Conservation (phyloP, 306 rosid genomes). For the Fragaria vesca region DNA sequence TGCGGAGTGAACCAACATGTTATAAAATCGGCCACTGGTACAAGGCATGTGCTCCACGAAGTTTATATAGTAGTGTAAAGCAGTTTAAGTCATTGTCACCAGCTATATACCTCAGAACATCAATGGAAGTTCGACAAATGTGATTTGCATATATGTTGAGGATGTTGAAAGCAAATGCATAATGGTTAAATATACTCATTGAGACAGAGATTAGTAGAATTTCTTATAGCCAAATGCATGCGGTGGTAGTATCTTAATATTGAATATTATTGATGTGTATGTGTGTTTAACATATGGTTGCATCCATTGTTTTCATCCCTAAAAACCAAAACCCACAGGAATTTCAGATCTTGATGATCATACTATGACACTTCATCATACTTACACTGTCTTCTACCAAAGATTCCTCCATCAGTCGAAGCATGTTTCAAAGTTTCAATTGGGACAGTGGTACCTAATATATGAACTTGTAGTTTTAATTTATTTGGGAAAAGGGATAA, state of each 20-base stretch:
- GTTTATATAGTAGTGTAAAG: not conserved
- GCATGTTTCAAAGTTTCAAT: constrained; percentile 8
- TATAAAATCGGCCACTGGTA: not conserved
- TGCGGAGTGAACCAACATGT: not conserved
- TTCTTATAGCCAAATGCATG: not conserved
- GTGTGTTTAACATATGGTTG: constrained; percentile 10
- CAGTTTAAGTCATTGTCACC: not conserved
- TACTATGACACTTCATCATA: constrained; percentile 15
- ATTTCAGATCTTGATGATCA: constrained; percentile 10
- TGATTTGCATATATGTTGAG: not conserved
- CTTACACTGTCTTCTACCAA: constrained; percentile 12
- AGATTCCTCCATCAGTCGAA: constrained; percentile 28
- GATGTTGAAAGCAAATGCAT: not conserved
- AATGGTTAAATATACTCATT: not conserved
- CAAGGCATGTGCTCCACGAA: not conserved
- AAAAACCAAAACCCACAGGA: constrained; percentile 38
- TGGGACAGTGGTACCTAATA: not conserved
- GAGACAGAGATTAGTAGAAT: not conserved
- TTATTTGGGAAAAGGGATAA: not conserved
- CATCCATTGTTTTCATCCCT: constrained; percentile 37
- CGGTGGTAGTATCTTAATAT: not conserved
- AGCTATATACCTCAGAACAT: not conserved
- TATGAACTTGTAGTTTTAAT: too few relatives aligned
- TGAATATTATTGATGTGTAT: not conserved
- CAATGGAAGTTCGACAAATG: not conserved